Percentiles rank a stretch among this genome's conserved stretches.
phyloP scores from a whole-genome alignment of 805 yeast species.

The Candida nonsorbophila region DNA sequence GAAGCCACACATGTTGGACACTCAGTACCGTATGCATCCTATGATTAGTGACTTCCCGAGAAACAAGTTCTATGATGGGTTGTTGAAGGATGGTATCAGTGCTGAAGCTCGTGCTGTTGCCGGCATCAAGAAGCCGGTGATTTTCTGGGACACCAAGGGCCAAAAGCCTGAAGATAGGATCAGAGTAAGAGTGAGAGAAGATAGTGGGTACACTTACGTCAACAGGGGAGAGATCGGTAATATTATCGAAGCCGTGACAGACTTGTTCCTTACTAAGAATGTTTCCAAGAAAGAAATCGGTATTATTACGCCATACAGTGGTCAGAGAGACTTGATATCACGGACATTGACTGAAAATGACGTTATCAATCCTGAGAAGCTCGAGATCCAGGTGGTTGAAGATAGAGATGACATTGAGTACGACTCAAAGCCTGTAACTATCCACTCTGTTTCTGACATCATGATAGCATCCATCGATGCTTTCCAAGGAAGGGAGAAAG shows the following conservation, averaged over 20 bases:
- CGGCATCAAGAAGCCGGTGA: constrained; percentile 47
- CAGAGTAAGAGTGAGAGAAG: constrained; percentile 41
- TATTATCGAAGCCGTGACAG: constrained; percentile 44
- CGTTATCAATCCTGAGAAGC: constrained; percentile 50
- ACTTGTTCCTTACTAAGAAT: constrained; percentile 49
- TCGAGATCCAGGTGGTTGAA: constrained; percentile 43
- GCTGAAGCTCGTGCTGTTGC: constrained; percentile 43
- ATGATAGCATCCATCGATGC: constrained; percentile 59
- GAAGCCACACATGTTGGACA: constrained; percentile 63
- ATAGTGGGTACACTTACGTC: constrained; percentile 53
- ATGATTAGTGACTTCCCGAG: constrained; percentile 55
- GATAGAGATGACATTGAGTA: constrained; percentile 57
- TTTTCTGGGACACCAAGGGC: constrained; percentile 56
- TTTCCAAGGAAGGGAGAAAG: constrained; percentile 56
- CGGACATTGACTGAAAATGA: constrained; percentile 42
- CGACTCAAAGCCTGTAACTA: constrained; percentile 42
- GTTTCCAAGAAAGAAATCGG: constrained; percentile 51
- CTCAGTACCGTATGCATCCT: constrained; percentile 69
- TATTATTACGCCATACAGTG: constrained; percentile 71
- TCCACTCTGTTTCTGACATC: constrained; percentile 42
- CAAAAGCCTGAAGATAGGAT: constrained; percentile 44
- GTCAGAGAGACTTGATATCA: constrained; percentile 63
- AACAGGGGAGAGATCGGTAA: constrained; percentile 50
- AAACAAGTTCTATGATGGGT: constrained; percentile 43
- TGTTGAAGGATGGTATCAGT: constrained; percentile 55